Conservation (phyloP, 2,329 filamentous ascomycete genomes). For the Venturia oleaginea region DNA sequence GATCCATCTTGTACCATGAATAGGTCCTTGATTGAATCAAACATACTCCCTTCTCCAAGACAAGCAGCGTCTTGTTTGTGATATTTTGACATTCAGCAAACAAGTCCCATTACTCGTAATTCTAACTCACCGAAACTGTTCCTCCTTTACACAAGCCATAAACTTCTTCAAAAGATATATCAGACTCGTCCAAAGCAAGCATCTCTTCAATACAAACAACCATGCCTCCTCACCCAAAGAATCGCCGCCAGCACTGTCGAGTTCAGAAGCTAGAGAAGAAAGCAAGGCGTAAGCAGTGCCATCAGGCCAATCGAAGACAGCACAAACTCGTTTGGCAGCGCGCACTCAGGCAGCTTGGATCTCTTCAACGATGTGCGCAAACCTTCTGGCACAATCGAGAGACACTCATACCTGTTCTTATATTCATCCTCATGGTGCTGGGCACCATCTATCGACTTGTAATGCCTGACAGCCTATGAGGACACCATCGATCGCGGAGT, state of each 20-base stretch:
- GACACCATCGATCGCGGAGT: too few relatives aligned
- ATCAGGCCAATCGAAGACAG: neutral
- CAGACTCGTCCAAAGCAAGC: too few relatives aligned
- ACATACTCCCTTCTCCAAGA: neutral
- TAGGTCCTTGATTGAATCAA: neutral
- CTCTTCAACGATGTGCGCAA: neutral
- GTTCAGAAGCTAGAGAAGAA: neutral
- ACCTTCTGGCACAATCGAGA: neutral
- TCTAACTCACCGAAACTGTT: too few relatives aligned
- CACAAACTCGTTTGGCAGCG: neutral
- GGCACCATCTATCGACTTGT: neutral
- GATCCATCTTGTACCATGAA: neutral
- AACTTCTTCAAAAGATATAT: too few relatives aligned
- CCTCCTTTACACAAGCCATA: too few relatives aligned
- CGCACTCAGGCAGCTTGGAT: neutral
- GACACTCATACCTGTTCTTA: neutral
- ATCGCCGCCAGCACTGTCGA: neutral
- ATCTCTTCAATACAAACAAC: too few relatives aligned
- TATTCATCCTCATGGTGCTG: neutral
- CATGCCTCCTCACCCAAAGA: neutral
- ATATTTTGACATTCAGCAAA: too few relatives aligned
- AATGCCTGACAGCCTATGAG: too few relatives aligned
- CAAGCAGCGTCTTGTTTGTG: neutral
- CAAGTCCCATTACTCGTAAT: too few relatives aligned
- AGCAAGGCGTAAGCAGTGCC: neutral